Base-by-base conservation (phyloP, 2,329 filamentous ascomycete genomes). In the Aspergillus awamori region DNA sequence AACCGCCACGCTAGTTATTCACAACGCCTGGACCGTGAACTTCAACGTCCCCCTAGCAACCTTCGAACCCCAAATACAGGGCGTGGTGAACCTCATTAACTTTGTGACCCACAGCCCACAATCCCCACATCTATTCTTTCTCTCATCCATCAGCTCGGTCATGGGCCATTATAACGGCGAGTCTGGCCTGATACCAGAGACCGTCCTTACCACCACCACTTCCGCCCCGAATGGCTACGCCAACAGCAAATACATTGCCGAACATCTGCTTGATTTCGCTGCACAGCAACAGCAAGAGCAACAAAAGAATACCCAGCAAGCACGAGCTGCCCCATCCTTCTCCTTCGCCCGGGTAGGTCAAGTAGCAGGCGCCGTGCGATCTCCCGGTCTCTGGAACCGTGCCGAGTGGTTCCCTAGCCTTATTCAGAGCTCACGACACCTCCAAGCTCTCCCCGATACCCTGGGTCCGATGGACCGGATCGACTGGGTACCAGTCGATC, bases 1-100 rank as follows among this genome's bases (percentile, higher is more conserved):
- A 3, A 61, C 52, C 5, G 24, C 60, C 0, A 71, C 62, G 5
- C 43, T 63, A 11, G 58, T 74, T 8, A 66, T 77, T 22, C 68
- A 1, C 4, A 60, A 69, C 17, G 55, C 62, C 1, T 65, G 72
- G 20, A 66, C 66, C 1, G 66, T 65, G 5, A 83, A 82, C 59
- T 70, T 86, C 39, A 74, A 76, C 4, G 63, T 86, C 1, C 79
- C 78, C 52, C 78, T 80, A 45, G 74, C 78, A 38, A 72, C 88
- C 13, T 78, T 79, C 5, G 73, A 84, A 6, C 41, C 73, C 1
- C 69, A 76, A 5, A 79, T 89, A 1, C 15, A 15, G 11, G 86
- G 86, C 1, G 72, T 89, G 2, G 67, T 76, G 67, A 5, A 69
- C 73, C 8, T 83, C 8, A 58, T 69, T 2, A 45, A 68, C 11